Evolutionary conservation across 106 monocot species (phyloP), one percentile per base, ranked within the genome.

Genomic region (Apostasia ramifera): DNA sequence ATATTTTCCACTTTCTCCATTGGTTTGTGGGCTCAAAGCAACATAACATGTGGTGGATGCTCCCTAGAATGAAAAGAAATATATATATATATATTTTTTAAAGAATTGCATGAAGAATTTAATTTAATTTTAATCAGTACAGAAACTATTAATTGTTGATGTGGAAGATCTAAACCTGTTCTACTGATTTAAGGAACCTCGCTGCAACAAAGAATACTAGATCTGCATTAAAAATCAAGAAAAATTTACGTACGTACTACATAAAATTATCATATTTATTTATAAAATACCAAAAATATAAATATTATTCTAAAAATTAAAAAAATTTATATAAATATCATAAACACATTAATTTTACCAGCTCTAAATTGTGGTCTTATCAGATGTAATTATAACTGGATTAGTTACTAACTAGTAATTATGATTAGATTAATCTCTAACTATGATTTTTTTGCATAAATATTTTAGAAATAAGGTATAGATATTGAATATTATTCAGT

Each of bases 21-120:
- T 26, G 2, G 78, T 15, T 3, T 74, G 67, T 1, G 80, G 55
- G 44, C 63, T 77, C 10, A 81, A 37, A 5, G 84, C 77, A 48
- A 65, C 66, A 45, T 74, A 85, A 54, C 84, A 85, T 52, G 74
- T 81, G 8, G 84, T 85, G 8, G 84, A 74, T 66, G 84, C 73
- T 1, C 80, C 84, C 84, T 84, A 38, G 2, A 73, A 2, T 9
- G 12, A 38, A 59, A 26, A 8, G 61, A 46, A 47, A 8, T 55
- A 56, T 6, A 43, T 42, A 6, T 7, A 40, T 4, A 2, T 70
- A 2, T 14, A 5, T 56, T 15, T 14, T 56, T 56, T 56, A 15
- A 56, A 56, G 55, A 56, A 14, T 58, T 1, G 12, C 2, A 41
- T 2, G 1, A 1, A n/a, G 1, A 55, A 42, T 39, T 3, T 1